Base-by-base conservation (phyloP, 139 green algal species). In the Chlamydomonas incerta region DNA sequence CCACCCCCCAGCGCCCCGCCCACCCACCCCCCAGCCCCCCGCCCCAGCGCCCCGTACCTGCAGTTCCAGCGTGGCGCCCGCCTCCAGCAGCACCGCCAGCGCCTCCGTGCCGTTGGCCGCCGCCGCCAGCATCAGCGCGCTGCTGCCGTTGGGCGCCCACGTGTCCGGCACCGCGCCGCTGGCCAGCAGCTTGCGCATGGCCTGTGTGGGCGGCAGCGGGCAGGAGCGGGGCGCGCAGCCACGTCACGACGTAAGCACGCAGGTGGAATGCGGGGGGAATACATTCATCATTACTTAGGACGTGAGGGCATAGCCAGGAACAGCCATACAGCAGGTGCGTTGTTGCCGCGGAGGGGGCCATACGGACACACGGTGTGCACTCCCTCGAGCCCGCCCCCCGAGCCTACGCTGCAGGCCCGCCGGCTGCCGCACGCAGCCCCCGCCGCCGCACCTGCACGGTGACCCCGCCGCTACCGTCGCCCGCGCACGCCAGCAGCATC, bases 61-160 rank as follows among this genome's bases (percentile, higher is more conserved):
- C 81, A 97, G 89, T 88, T 97, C 93, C 24, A 96, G 58, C 2
- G 81, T 95, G 14, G 95, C 95, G 8, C 90, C 91, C 41, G 87
- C 66, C 34, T 83, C 89, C 37, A 97, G 76, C 81, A 97, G 88
- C 77, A 97, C 88, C 62, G 87, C 29, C 33, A 96, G 71, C 8
- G 91, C 91, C 14, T 89, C 82, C 0, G 70, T 73, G 52, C 86
- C 86, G 77, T 97, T 87, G 24, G 88, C 92, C 15, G 86, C 79
- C 9, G 95, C 95, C n/a, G 94, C 94, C 88, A 97, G 88, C 94
- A 97, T 97, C 14, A 97, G 87, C 10, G 94, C 91, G n/a, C 73
- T 90, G 82, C 80, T 93, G 72, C 94, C 94, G 69, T 95, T 96
- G 26, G 94, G 94, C 21, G 94, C 93, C 93, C 94, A 97, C 14